A percentile compares a stretch with the other conserved stretches of the same genome.
Evolutionary conservation across 1,284 basidiomycete genomes (phyloP).

Genomic region (Sphaerobolus stellatus): DNA sequence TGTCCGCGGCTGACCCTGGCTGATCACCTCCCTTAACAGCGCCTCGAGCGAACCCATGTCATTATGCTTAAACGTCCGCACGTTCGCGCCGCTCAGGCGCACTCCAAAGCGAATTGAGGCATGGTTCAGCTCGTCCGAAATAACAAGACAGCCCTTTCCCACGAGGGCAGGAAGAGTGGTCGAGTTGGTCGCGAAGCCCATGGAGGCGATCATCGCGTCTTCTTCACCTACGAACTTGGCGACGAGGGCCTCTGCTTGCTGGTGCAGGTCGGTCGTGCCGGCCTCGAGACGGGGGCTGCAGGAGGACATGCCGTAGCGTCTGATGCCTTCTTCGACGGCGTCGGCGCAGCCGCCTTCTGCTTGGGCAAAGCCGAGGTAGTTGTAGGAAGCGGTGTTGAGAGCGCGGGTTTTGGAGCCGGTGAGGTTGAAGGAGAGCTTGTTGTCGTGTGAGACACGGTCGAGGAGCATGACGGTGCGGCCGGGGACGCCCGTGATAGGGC

Average conservation of each 20-base stretch:
- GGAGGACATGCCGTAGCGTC: constrained; percentile 76
- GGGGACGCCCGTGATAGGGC: constrained; percentile 92
- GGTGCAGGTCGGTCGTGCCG: constrained; percentile 83
- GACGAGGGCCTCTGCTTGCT: constrained; percentile 82
- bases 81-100: constrained; percentile 84
- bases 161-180: constrained; percentile 93
- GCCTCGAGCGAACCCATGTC: constrained; percentile 84
- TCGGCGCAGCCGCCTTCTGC: constrained; percentile 92
- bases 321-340: constrained; percentile 81
- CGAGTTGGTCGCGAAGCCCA: constrained; percentile 99
- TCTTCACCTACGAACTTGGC: constrained; percentile 89
- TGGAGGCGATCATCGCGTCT: constrained; percentile 86
- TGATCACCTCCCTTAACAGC: constrained; percentile 88
- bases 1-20: constrained; percentile 95
- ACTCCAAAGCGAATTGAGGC: constrained; percentile 94
- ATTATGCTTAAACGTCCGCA: constrained; percentile 97
- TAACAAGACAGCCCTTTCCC: constrained; percentile 89
- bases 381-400: constrained; percentile 98
- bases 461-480: constrained; percentile 89
- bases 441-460: constrained; percentile 83
- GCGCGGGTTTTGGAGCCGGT: constrained; percentile 84
- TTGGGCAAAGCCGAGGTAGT: constrained; percentile 98
- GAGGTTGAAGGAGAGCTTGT: constrained; percentile 76
- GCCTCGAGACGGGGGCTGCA: constrained; percentile 81
- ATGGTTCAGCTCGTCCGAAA: constrained; percentile 98